A percentile compares a stretch with the other conserved stretches of the same genome.
phyloP scores from a whole-genome alignment of 2,329 filamentous ascomycete species.

The Fusarium poae region DNA sequence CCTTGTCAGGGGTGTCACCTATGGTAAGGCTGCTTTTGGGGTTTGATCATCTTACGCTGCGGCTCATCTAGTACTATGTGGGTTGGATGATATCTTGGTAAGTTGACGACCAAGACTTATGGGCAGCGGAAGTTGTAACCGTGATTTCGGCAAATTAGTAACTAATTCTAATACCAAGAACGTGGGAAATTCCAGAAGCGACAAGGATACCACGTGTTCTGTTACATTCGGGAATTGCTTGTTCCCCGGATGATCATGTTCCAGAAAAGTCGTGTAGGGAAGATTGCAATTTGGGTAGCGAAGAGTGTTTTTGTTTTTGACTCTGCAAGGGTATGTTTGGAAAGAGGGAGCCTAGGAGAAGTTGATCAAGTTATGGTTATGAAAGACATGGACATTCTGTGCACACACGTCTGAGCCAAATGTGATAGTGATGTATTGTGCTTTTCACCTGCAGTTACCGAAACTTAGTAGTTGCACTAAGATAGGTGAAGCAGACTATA shows the following conservation, averaged over 20 bases:
- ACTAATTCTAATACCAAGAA: background rate
- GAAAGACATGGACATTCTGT: background rate
- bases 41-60: constrained; percentile 6
- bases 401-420: background rate
- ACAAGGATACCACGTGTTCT: constrained; percentile 10
- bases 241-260: constrained; percentile 22
- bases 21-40: constrained; percentile 7
- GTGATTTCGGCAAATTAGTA: constrained; percentile 4
- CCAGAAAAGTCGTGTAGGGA: background rate
- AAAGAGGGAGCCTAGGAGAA: background rate
- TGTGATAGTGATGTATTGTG: constrained; percentile 9
- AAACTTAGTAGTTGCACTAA: constrained; percentile 4
- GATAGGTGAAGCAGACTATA: background rate
- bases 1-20: constrained; percentile 15
- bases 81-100: background rate
- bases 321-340: constrained; percentile 29
- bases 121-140: background rate
- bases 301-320: constrained; percentile 18
- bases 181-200: background rate
- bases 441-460: background rate
- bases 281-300: constrained; percentile 19
- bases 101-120: background rate
- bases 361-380: constrained; percentile 1
- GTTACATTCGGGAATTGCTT: constrained; percentile 22
- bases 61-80: background rate